A percentile compares a stretch with the other conserved stretches of the same genome.
phyloP scores from a whole-genome alignment of 495 filamentous ascomycete genomes.

The Lasiosphaeriaceae sp. region DNA sequence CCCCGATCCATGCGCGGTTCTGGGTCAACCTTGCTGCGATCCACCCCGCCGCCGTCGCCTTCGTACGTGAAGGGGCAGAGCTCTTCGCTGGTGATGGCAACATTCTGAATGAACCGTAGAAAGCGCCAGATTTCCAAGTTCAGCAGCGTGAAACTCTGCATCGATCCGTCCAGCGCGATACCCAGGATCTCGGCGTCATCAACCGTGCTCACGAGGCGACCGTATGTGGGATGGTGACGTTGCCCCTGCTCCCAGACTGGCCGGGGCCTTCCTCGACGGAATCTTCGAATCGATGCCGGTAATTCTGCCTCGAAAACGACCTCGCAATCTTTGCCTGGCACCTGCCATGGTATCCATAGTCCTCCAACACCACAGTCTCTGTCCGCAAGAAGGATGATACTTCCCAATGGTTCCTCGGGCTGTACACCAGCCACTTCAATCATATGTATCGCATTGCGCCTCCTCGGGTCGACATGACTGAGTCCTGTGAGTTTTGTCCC shows the following conservation, averaged over 20 bases:
- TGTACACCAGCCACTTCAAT: constrained; percentile 31
- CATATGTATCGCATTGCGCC: constrained; percentile 34
- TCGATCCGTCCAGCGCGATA: constrained; percentile 59
- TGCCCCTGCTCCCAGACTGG: constrained; percentile 37
- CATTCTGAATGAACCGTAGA: constrained; percentile 58
- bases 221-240: constrained; percentile 22
- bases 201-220: constrained; percentile 20
- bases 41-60: neutral
- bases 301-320: constrained; percentile 51
- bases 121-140: constrained; percentile 53
- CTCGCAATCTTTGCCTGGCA: constrained; percentile 37
- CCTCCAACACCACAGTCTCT: constrained; percentile 45
- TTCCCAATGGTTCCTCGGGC: constrained; percentile 13
- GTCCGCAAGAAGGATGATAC: constrained; percentile 44
- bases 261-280: constrained; percentile 40
- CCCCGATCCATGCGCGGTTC: constrained; percentile 28
- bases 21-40: constrained; percentile 9
- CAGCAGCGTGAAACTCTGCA: constrained; percentile 59
- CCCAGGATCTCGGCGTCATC: constrained; percentile 53
- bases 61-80: constrained; percentile 17
- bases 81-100: constrained; percentile 37
- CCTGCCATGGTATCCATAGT: constrained; percentile 43
- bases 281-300: constrained; percentile 44
- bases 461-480: constrained; percentile 34
- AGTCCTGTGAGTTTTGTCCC: constrained; percentile 21